phyloP scores from a whole-genome alignment of 495 filamentous ascomycete genomes.

The Penicillium lividum region DNA sequence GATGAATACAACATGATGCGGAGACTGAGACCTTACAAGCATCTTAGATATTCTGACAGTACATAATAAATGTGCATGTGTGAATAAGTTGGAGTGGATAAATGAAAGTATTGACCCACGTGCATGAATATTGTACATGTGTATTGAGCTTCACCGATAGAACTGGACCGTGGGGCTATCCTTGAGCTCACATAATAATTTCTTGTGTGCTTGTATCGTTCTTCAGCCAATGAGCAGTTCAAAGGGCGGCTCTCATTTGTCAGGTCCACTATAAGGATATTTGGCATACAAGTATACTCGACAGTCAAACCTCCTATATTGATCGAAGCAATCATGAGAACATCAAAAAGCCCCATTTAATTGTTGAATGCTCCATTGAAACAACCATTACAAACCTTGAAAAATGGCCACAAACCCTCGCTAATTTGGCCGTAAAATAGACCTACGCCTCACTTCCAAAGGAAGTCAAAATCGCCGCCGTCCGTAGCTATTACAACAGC shows the following conservation, averaged over 20 bases:
- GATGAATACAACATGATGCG: too few relatives aligned
- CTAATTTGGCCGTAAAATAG: constrained; percentile 10
- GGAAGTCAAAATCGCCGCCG: constrained; percentile 23
- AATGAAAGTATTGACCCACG: background rate
- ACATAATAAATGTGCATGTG: too few relatives aligned
- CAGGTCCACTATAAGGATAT: background rate
- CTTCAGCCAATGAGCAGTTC: background rate
- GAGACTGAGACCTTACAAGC: too few relatives aligned
- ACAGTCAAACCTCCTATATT: background rate
- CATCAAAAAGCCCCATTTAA: background rate
- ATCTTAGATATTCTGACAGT: too few relatives aligned
- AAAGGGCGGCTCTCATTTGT: too few relatives aligned
- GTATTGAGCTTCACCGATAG: too few relatives aligned
- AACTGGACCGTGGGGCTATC: too few relatives aligned
- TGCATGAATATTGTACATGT: background rate
- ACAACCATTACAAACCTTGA: background rate
- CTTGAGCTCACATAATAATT: background rate
- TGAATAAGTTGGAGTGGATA: too few relatives aligned
- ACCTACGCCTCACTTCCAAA: constrained; percentile 9
- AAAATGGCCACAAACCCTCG: constrained; percentile 18
- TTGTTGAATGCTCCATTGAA: background rate
- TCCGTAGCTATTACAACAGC: constrained; percentile 50
- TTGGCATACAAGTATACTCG: background rate
- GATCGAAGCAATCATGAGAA: background rate
- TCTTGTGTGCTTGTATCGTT: background rate